Evolutionary conservation across 2,329 filamentous ascomycete species (phyloP).

Genomic region (Claviceps spartinae): DNA sequence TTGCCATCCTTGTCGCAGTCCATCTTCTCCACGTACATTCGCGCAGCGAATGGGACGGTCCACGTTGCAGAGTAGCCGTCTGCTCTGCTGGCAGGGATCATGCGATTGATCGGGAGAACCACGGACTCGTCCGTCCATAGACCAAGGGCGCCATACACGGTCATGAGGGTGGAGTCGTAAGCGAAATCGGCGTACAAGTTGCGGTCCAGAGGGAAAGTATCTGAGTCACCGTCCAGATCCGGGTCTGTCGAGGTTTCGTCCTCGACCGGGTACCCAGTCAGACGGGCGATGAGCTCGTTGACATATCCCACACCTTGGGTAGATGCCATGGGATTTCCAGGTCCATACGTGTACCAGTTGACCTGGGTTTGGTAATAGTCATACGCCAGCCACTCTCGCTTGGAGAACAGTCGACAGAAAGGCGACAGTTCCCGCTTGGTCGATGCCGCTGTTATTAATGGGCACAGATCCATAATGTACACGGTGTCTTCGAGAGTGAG

Average conservation of each 20-base stretch:
- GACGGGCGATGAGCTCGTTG: constrained; percentile 73
- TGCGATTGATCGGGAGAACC: constrained; percentile 34
- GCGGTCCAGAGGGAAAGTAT: constrained; percentile 59
- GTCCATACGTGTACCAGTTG: constrained; percentile 74
- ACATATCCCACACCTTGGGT: constrained; percentile 79
- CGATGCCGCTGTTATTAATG: constrained; percentile 66
- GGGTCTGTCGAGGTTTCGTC: constrained; percentile 66
- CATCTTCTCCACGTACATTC: constrained; percentile 85
- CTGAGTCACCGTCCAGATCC: constrained; percentile 54
- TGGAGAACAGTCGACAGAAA: constrained; percentile 66
- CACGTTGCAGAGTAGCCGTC: constrained; percentile 63
- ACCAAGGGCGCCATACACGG: constrained; percentile 62
- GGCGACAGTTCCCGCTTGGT: constrained; percentile 37
- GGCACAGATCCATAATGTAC: constrained; percentile 77
- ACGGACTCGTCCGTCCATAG: constrained; percentile 54
- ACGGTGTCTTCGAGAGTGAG: constrained; percentile 50
- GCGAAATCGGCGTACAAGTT: constrained; percentile 77
- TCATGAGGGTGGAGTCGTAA: constrained; percentile 79
- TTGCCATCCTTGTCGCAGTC: constrained; percentile 42
- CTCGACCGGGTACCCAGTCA: constrained; percentile 54
- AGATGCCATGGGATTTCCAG: constrained; percentile 64
- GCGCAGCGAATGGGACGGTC: constrained; percentile 68
- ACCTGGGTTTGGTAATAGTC: constrained; percentile 68
- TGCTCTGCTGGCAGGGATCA: constrained; percentile 36
- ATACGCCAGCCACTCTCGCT: constrained; percentile 62